These are phyloP conservation scores for Lactuca sativa DNA, from an alignment of 129 eudicot genomes.

Conservation along the genomic window DNA sequence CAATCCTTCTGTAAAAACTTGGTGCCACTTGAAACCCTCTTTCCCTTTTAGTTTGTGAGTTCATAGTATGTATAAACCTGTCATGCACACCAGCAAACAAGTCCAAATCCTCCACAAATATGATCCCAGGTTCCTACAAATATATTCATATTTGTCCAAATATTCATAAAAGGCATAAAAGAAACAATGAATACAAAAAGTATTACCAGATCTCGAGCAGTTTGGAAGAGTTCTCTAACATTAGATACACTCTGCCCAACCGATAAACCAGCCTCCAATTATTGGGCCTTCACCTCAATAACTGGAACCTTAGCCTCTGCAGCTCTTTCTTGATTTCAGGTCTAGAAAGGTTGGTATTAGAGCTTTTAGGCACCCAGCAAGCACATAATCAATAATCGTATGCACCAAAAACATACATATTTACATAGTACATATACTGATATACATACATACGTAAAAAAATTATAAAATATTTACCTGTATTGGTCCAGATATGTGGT, in stretches of 20 bases:
- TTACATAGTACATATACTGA: not conserved
- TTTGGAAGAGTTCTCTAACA: conserved; percentile 86
- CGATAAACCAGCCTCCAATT: conserved; percentile 75
- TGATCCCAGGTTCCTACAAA: conserved; percentile 86
- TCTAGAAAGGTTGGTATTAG: conserved; percentile 67
- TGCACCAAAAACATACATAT: conserved; percentile 16
- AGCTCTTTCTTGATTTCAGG: conserved; percentile 63
- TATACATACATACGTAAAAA: not conserved
- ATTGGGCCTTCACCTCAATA: conserved; percentile 76
- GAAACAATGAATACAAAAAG: conserved; percentile 15
- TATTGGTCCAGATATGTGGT: no score
- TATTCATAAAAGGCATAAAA: not conserved
- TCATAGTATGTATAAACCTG: conserved; percentile 69
- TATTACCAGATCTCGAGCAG: conserved; percentile 89
- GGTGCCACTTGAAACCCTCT: no score
- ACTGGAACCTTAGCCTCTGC: conserved; percentile 83
- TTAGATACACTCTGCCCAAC: conserved; percentile 97
- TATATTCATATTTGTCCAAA: conserved; percentile 14
- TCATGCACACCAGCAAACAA: conserved; percentile 92
- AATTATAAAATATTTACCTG: conserved; percentile 36
- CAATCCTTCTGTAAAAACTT: conserved; percentile 92
- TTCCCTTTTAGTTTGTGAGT: no score
- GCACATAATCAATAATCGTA: conserved; percentile 23
- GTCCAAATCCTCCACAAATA: conserved; percentile 93
- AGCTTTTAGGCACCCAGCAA: conserved; percentile 51